Evolutionary conservation across 2,329 filamentous ascomycete genomes (phyloP).

Genomic region (Cladosporium sp.): DNA sequence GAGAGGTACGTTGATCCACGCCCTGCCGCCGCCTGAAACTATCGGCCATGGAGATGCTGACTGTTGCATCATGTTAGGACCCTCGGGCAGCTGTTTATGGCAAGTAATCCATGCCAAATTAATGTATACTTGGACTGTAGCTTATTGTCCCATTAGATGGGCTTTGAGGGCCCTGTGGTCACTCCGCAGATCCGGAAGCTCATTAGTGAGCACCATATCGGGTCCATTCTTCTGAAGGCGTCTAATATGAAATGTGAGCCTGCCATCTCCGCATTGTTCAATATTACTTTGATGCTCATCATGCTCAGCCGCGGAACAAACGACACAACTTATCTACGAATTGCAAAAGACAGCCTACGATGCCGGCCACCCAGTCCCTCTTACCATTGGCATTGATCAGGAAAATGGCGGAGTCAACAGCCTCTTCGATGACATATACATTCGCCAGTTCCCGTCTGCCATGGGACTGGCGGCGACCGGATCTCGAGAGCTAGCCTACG

Average conservation of each 20-base stretch:
- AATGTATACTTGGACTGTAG: neutral
- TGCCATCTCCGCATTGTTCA: neutral
- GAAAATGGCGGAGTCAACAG: conserved; percentile 98
- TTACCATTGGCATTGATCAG: conserved; percentile 90
- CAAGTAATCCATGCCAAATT: conserved; percentile 17
- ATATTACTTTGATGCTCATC: conserved; percentile 26
- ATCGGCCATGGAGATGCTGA: conserved; percentile 19
- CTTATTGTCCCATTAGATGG: conserved; percentile 56
- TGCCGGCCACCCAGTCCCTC: conserved; percentile 81
- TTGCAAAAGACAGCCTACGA: conserved; percentile 88
- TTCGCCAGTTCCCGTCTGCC: conserved; percentile 92
- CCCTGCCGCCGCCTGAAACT: conserved; percentile 15
- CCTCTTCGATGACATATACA: conserved; percentile 90
- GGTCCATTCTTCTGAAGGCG: conserved; percentile 78
- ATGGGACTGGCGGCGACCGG: conserved; percentile 97
- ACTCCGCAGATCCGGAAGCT: conserved; percentile 77
- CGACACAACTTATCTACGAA: conserved; percentile 81
- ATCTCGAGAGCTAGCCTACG: conserved; percentile 77
- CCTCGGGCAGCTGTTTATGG: conserved; percentile 39
- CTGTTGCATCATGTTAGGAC: conserved; percentile 30
- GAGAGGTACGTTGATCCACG: conserved; percentile 64
- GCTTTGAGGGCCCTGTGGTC: conserved; percentile 79
- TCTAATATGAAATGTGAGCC: conserved; percentile 75
- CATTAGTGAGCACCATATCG: conserved; percentile 81
- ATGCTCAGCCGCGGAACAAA: conserved; percentile 76